phyloP scores from a whole-genome alignment of 345 rosid genomes.

The Bruguiera parviflora region DNA sequence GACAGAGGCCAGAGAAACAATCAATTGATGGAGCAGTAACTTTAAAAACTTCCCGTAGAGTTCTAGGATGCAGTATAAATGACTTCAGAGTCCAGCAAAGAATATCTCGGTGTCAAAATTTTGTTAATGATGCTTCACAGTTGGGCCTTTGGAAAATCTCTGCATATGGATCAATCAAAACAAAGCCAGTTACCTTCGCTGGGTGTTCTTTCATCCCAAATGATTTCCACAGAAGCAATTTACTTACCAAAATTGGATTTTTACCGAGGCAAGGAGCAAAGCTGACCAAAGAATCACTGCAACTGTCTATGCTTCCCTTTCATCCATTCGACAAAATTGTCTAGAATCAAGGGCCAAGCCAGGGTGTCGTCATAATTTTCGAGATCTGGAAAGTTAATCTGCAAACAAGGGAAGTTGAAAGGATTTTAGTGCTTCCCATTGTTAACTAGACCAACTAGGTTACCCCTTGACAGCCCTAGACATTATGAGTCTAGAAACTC shows the following conservation, averaged over 20 bases:
- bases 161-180: not conserved
- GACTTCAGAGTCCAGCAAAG: not conserved
- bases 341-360: conserved; percentile 60
- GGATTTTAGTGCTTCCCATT: not conserved
- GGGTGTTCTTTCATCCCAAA: too few species aligned
- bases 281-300: conserved; percentile 6
- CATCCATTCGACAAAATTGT: conserved; percentile 55
- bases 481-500: too few species aligned
- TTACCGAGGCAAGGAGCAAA: not conserved
- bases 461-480: too few species aligned
- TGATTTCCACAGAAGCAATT: too few species aligned
- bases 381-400: conserved; percentile 49
- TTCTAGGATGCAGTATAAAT: not conserved
- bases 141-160: not conserved
- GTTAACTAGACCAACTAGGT: not conserved
- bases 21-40: too few species aligned
- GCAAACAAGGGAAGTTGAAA: conserved; percentile 5
- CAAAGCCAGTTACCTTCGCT: not conserved
- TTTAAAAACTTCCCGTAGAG: too few species aligned
- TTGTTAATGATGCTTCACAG: not conserved
- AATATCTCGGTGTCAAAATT: not conserved
- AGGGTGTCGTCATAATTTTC: conserved; percentile 36
- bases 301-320: conserved; percentile 36
- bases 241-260: too few species aligned
- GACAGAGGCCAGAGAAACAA: too few species aligned